These are phyloP conservation scores for Neotropicomus parvogracilis DNA, from an alignment of 1,284 basidiomycete species.

Conservation along the genomic window DNA sequence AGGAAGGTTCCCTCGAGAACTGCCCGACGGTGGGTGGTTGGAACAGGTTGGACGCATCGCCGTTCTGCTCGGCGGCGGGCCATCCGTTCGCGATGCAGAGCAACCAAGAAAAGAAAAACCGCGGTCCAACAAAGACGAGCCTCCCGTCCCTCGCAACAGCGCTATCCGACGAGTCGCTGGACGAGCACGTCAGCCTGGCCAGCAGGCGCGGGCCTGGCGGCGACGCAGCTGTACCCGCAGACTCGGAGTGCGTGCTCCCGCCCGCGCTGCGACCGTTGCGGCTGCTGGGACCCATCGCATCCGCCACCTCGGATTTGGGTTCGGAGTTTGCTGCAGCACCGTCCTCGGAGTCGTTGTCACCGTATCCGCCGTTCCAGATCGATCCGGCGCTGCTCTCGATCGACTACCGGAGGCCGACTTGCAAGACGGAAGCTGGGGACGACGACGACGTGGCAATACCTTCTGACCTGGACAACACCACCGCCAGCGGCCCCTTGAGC, in stretches of 20 bases:
- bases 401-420: slow-evolving; percentile 5
- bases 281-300: slow-evolving; percentile 11
- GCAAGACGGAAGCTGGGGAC: background rate
- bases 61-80: background rate
- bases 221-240: background rate
- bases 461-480: background rate
- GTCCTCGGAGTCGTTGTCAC: background rate
- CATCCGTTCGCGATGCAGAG: background rate
- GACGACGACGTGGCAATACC: background rate
- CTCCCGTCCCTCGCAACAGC: slow-evolving; percentile 23
- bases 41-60: background rate
- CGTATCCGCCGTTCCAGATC: slow-evolving; percentile 17
- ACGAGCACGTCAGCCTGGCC: slow-evolving; percentile 12
- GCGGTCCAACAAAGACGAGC: background rate
- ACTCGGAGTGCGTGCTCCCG: slow-evolving; percentile 16
- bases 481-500: too few relatives aligned
- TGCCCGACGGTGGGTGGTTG: background rate
- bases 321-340: background rate
- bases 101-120: background rate
- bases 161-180: slow-evolving; percentile 19
- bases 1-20: slow-evolving; percentile 1
- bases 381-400: slow-evolving; percentile 28
- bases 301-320: background rate
- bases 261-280: slow-evolving; percentile 21
- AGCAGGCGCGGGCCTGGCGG: slow-evolving; percentile 1